Percentiles rank a stretch among this genome's conserved stretches.
Conservation (phyloP, 805 yeast species). For the Yarrowia deformans region DNA sequence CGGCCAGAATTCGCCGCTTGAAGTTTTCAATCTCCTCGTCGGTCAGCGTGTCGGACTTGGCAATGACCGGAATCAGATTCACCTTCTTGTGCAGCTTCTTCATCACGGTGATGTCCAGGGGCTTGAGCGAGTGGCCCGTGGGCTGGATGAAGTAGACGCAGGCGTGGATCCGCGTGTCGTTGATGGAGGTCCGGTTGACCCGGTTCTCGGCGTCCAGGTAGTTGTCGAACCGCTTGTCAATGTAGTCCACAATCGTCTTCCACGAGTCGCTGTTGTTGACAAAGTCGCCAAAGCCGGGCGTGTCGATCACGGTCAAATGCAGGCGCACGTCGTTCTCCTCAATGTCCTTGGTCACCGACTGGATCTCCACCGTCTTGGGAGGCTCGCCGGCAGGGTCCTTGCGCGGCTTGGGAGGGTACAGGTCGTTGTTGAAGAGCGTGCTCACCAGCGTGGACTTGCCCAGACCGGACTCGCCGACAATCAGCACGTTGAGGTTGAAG, state of each 20-base stretch:
- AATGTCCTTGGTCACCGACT: slow-evolving; percentile 70
- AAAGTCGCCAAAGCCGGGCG: slow-evolving; percentile 94
- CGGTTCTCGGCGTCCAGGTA: slow-evolving; percentile 90
- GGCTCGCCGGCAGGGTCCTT: slow-evolving; percentile 56
- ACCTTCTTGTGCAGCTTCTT: slow-evolving; percentile 87
- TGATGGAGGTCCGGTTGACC: slow-evolving; percentile 71
- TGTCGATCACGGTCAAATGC: slow-evolving; percentile 80
- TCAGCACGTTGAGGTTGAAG: slow-evolving; percentile 84
- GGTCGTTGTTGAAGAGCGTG: slow-evolving; percentile 78
- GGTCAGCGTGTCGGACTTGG: slow-evolving; percentile 91
- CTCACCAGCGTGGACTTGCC: slow-evolving; percentile 93
- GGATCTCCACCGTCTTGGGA: slow-evolving; percentile 61
- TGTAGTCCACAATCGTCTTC: slow-evolving; percentile 91
- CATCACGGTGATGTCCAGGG: slow-evolving; percentile 89
- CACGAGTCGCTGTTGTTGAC: slow-evolving; percentile 81
- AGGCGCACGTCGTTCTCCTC: slow-evolving; percentile 95
- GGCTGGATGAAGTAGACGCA: slow-evolving; percentile 95
- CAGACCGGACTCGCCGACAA: slow-evolving; percentile 83
- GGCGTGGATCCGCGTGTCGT: slow-evolving; percentile 91
- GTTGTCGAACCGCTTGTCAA: slow-evolving; percentile 82
- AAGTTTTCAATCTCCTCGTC: slow-evolving; percentile 81
- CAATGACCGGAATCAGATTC: slow-evolving; percentile 91
- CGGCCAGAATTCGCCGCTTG: slow-evolving; percentile 78
- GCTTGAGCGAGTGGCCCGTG: slow-evolving; percentile 90
- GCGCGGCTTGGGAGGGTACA: slow-evolving; percentile 56